These are phyloP conservation scores for Phyllostachys edulis DNA, from an alignment of 176 grass and related monocot species.

Conservation along the genomic window DNA sequence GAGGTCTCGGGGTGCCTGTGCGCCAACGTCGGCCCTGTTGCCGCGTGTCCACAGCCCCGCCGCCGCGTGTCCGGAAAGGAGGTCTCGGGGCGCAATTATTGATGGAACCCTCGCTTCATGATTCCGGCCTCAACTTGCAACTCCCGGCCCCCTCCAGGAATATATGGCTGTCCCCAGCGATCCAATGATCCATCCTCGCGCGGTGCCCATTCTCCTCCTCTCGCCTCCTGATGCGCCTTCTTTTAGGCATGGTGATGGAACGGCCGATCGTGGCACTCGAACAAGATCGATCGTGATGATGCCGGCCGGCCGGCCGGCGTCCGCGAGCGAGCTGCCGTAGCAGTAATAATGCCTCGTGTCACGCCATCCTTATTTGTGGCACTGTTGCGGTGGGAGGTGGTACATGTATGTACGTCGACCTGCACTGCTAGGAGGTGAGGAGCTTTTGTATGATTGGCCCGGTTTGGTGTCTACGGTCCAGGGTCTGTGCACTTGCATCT, in stretches of 20 bases:
- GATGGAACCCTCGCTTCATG: not conserved
- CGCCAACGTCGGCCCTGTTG: too few species aligned
- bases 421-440: not conserved
- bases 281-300: not conserved
- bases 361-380: not conserved
- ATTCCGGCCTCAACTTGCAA: not conserved
- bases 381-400: too few species aligned
- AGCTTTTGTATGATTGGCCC: not conserved
- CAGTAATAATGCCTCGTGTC: not conserved
- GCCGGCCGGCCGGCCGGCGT: not conserved
- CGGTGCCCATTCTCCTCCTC: conserved; percentile 10
- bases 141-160: not conserved
- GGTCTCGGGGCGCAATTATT: not conserved
- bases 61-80: not conserved
- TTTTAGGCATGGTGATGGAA: not conserved
- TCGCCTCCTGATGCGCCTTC: not conserved
- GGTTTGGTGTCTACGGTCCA: not conserved
- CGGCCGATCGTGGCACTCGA: not conserved
- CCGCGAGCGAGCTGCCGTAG: too few species aligned
- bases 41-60: too few species aligned
- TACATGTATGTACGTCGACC: not conserved
- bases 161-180: conserved; percentile 25
- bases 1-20: too few species aligned
- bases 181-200: not conserved
- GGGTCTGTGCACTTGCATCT: not conserved